Base-by-base conservation (phyloP, 2,329 filamentous ascomycete species). In the Exophiala bonariae region DNA sequence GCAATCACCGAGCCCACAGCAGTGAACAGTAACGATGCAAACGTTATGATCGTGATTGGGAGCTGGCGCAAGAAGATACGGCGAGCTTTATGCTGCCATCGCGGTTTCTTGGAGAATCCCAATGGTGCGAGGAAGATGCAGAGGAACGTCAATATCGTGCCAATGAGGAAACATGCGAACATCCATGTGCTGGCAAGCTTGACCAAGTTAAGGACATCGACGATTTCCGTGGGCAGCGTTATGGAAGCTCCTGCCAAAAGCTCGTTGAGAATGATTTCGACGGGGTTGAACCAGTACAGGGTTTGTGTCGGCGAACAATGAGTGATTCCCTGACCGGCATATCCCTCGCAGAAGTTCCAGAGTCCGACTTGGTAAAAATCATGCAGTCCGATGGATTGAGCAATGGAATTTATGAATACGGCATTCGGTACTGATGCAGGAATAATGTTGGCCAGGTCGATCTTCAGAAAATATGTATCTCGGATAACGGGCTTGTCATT, bases 291-390 rank as follows among this genome's bases (percentile, higher is more conserved):
- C 85, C 88, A 95, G 71, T 88, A 97, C 46, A 91, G 74, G 6
- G 76, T 74, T 59, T 81, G 61, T 0, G 89, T 86, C 4, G 71
- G 69, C 6, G 86, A 90, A 69, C 92, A 97, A 54, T 73, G 71
- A 0, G 88, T 92, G 53, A 93, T 82, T 30, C 87, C 87, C 68
- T 85, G 75, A 58, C 80, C 77, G 46, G 81, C 74, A 67, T 91
- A 95, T 16, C 91, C 91, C 66, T 95, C 88, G 68, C 92, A 97
- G 66, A 86, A 96, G 50, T 84, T 86, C 92, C 92, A 97, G 32
- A 96, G 71, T 4, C 91, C 91, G 20, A 95, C 87, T 61, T 90
- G 87, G 68, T 96, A 96, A 70, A 95, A 96, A 68, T 96, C 92
- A 65, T 95, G 89, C 39, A 96, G 77, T 22, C 91, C 92, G 44